Base-by-base conservation (phyloP, 768 basidiomycete genomes). In the Russula brevipes region DNA sequence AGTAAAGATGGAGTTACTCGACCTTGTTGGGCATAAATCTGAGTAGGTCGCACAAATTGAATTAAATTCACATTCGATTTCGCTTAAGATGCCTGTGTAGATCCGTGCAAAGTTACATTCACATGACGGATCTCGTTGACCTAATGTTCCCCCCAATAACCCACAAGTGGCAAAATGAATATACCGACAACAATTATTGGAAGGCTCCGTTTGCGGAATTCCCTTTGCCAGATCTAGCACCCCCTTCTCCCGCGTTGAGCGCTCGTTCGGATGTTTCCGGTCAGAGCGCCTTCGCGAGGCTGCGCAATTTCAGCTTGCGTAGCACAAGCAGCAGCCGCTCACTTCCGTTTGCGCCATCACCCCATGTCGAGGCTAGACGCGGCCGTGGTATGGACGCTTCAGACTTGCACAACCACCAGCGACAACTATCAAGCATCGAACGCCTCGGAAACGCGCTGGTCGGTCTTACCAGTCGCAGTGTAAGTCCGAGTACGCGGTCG, bases 71-170 rank as follows among this genome's bases (percentile, higher is more conserved):
- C 8, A 16, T 30, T 57, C 30, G 36, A 46, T 60, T 38, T 38
- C 42, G 30, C 50, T 44, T 17, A 14, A 56, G 45, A 33, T 30
- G 35, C 6, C 1, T 14, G 6, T 14, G 6, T 42, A 67, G 67
- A 35, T 68, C 59, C 45, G 38, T 66, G 10, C 57, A 38, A 19
- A 94, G 94, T 59, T 98, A 98, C 74, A 98, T 98, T 63, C 91
- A 95, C 72, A 95, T 98, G 93, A 96, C 95, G 8, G 95, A 98
- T 73, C 83, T 99, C n/a, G 97, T 99, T 16, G 95, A 99, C 76
- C 95, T 97, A 75, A 95, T 97, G 87, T 99, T 99, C 79, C 97
- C 97, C 39, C 93, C 96, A 0, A 94, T 98, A 59, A 83, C 94
- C 72, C 85, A 88, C 56, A 92, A 91, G 72, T 88, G 87, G 83